Conservation (phyloP, 139 green algal genomes). For the Gonium pectorale region DNA sequence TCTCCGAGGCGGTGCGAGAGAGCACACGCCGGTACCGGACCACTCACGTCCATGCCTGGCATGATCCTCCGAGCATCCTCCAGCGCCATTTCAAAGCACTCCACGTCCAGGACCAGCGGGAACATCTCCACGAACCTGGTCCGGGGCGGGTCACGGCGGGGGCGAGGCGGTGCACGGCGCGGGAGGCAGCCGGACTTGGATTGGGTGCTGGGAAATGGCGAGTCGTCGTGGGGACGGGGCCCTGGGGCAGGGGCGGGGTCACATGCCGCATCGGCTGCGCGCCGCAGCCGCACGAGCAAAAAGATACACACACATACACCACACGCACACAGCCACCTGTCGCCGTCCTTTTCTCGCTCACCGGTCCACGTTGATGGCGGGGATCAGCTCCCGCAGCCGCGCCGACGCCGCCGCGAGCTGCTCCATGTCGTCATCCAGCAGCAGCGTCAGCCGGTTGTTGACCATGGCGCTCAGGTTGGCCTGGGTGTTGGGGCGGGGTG, state of each 20-base stretch:
- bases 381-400: conserved; percentile 70
- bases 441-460: conserved; percentile 60
- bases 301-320: too few species aligned
- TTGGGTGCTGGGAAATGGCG: neutral
- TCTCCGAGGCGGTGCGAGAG: too few species aligned
- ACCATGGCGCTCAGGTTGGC: conserved; percentile 70
- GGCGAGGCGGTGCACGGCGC: too few species aligned
- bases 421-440: conserved; percentile 67
- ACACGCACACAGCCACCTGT: conserved; percentile 69
- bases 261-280: too few species aligned
- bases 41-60: conserved; percentile 59
- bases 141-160: neutral
- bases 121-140: conserved; percentile 73
- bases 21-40: too few species aligned
- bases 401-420: conserved; percentile 45
- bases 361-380: conserved; percentile 68
- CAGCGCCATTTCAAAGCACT: conserved; percentile 67
- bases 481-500: conserved; percentile 42
- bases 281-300: too few species aligned
- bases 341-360: conserved; percentile 56
- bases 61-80: conserved; percentile 70
- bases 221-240: too few species aligned
- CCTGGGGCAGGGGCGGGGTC: too few species aligned
- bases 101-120: conserved; percentile 76
- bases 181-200: too few species aligned